Percentiles rank a stretch among this genome's conserved stretches.
phyloP scores from a whole-genome alignment of 495 filamentous ascomycete genomes.

The Podospora appendiculata region DNA sequence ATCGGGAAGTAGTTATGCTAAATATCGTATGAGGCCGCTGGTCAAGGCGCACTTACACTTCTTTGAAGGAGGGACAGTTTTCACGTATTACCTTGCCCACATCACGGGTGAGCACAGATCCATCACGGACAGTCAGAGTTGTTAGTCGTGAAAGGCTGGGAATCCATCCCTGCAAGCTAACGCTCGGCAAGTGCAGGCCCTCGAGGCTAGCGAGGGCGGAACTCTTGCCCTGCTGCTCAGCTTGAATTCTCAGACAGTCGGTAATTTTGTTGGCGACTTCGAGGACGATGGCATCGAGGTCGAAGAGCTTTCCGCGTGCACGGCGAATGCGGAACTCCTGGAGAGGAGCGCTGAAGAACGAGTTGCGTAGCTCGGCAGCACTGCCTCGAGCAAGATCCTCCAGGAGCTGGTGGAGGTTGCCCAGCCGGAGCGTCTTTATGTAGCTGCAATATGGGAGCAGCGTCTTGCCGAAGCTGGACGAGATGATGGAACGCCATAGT shows the following conservation, averaged over 20 bases:
- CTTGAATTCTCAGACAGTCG: slow-evolving; percentile 23
- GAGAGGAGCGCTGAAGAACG: slow-evolving; percentile 46
- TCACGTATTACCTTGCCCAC: slow-evolving; percentile 43
- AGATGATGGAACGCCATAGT: slow-evolving; percentile 62
- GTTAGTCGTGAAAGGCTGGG: slow-evolving; percentile 27
- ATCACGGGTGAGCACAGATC: slow-evolving; percentile 45
- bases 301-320: background rate
- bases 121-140: slow-evolving; percentile 48
- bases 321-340: slow-evolving; percentile 19
- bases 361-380: slow-evolving; percentile 19
- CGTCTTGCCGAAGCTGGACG: slow-evolving; percentile 56
- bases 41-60: slow-evolving; percentile 27
- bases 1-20: too few species aligned
- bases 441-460: slow-evolving; percentile 63
- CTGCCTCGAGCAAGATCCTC: slow-evolving; percentile 36
- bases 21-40: too few species aligned
- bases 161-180: slow-evolving; percentile 27
- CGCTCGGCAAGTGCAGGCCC: slow-evolving; percentile 17
- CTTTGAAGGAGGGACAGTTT: slow-evolving; percentile 54
- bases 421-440: slow-evolving; percentile 54
- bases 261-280: slow-evolving; percentile 25
- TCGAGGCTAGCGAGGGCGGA: slow-evolving; percentile 43
- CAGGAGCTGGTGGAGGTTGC: slow-evolving; percentile 52
- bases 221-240: slow-evolving; percentile 18
- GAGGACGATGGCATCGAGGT: slow-evolving; percentile 13